Percentiles rank a stretch among this genome's conserved stretches.
Conservation (phyloP, 495 filamentous ascomycete species). For the Aspergillus steynii region DNA sequence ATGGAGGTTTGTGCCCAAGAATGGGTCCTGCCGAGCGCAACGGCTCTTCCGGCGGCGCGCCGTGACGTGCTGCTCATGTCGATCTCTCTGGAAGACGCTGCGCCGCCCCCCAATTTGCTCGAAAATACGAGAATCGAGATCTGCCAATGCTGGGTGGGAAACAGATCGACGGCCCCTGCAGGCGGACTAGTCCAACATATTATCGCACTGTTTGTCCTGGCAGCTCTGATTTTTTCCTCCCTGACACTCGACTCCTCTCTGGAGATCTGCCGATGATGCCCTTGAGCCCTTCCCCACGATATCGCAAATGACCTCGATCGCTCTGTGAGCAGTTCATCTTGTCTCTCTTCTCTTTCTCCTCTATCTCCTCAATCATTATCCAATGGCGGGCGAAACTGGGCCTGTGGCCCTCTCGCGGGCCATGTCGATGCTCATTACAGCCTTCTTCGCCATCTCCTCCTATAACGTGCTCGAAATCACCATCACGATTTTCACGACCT, state of each 20-base stretch:
- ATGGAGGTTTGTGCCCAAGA: neutral
- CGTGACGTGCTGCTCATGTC: neutral
- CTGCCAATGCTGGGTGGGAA: neutral
- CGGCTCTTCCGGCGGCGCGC: no score
- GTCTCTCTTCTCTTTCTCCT: neutral
- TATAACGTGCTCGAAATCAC: constrained; percentile 41
- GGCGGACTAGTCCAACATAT: neutral
- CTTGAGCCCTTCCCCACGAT: neutral
- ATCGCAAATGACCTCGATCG: neutral
- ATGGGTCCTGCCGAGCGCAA: neutral
- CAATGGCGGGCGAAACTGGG: constrained; percentile 27
- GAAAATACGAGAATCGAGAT: neutral
- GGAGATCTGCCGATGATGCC: no score
- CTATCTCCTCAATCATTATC: neutral
- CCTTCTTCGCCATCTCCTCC: constrained; percentile 34
- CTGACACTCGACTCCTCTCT: neutral
- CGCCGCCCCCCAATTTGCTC: neutral
- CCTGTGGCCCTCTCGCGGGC: constrained; percentile 18
- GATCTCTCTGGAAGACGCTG: neutral
- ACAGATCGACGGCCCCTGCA: neutral
- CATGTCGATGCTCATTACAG: constrained; percentile 33
- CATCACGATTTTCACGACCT: constrained; percentile 40
- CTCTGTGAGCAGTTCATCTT: neutral
- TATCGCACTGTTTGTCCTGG: neutral
- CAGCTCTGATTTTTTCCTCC: neutral